Evolutionary conservation across 2,329 filamentous ascomycete genomes (phyloP).

Genomic region (Fusarium sp.): DNA sequence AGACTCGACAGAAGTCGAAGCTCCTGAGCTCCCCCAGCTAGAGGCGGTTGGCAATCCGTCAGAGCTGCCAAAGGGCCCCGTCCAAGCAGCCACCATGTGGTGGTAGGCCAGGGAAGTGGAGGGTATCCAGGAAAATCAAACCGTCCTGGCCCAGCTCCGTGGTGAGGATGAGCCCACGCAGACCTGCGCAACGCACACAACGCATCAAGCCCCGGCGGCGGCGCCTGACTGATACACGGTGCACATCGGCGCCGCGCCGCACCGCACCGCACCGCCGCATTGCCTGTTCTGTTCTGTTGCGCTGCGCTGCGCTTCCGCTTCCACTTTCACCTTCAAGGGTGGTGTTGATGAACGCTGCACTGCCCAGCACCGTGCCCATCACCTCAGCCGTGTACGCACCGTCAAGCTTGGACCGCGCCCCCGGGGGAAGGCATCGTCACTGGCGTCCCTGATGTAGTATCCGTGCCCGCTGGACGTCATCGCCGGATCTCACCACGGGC

Average conservation of each 20-base stretch:
- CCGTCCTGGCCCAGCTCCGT: constrained; percentile 28
- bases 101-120: constrained; percentile 37
- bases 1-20: constrained; percentile 36
- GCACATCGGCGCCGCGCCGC: constrained; percentile 17
- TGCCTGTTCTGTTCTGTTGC: background rate
- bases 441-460: constrained; percentile 22
- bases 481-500: constrained; percentile 34
- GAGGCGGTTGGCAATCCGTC: constrained; percentile 36
- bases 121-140: constrained; percentile 35
- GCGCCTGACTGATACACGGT: constrained; percentile 11
- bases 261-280: constrained; percentile 12
- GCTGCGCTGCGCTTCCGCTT: background rate
- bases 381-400: constrained; percentile 18
- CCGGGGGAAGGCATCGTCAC: constrained; percentile 15
- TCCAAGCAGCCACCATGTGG: constrained; percentile 27
- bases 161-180: constrained; percentile 32
- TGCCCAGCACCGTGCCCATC: constrained; percentile 29
- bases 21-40: constrained; percentile 32
- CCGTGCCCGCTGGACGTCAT: constrained; percentile 32
- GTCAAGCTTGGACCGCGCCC: constrained; percentile 11
- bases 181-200: background rate
- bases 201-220: constrained; percentile 12
- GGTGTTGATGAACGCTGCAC: background rate
- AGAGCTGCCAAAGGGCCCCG: constrained; percentile 25
- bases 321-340: background rate